Evolutionary conservation across 2,329 filamentous ascomycete species (phyloP).

Genomic region (Verticillium klebahnii): DNA sequence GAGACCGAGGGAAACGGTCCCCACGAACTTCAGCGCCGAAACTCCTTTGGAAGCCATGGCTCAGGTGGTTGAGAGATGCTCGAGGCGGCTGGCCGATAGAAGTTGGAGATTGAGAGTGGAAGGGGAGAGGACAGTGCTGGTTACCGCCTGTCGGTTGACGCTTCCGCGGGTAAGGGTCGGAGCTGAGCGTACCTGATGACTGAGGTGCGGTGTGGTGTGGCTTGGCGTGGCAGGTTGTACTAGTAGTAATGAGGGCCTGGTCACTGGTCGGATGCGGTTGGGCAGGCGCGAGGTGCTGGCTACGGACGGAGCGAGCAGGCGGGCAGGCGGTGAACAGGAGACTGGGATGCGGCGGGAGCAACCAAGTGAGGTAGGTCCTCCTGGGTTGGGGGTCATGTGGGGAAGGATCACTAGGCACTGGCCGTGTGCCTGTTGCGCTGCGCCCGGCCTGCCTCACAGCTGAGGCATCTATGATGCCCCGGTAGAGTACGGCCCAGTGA

Average conservation of each 20-base stretch:
- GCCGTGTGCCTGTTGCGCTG: not conserved
- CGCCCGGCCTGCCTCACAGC: not conserved
- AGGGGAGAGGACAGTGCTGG: not conserved
- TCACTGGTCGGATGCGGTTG: not conserved
- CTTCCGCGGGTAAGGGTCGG: not conserved
- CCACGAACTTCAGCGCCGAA: slow-evolving; percentile 84
- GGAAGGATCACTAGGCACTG: not conserved
- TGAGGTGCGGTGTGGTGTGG: not conserved
- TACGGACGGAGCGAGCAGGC: not conserved
- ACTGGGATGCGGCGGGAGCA: not conserved
- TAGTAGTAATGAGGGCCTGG: not conserved
- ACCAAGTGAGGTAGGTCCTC: not conserved
- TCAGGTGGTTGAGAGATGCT: slow-evolving; percentile 5
- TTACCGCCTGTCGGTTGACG: not conserved
- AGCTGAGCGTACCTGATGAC: slow-evolving; percentile 1
- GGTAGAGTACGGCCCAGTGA: not conserved
- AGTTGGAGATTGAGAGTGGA: not conserved
- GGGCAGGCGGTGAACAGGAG: not conserved
- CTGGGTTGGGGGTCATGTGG: not conserved
- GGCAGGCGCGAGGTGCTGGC: not conserved
- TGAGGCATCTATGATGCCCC: not conserved
- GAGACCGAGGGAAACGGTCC: slow-evolving; percentile 82
- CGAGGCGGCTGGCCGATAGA: not conserved
- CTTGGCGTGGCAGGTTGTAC: not conserved
- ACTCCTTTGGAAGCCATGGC: slow-evolving; percentile 65